phyloP scores from a whole-genome alignment of 192 early-diverging fungal genomes.

The Funneliformis mosseae region DNA sequence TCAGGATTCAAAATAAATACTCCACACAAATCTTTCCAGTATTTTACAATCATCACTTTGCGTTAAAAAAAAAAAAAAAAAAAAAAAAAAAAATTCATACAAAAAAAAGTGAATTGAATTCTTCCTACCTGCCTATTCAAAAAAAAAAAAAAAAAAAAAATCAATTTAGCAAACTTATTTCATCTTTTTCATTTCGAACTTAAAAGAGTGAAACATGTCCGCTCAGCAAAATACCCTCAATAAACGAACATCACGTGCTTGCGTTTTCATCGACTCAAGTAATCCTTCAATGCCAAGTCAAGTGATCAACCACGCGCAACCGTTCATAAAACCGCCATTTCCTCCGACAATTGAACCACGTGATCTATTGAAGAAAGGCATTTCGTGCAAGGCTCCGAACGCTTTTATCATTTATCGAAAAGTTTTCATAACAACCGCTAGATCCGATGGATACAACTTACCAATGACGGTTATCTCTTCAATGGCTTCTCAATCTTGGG shows the following conservation, averaged over 20 bases:
- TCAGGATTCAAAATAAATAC: too few relatives aligned
- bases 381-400: background rate
- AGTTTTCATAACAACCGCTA: background rate
- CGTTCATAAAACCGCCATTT: background rate
- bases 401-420: constrained; percentile 15
- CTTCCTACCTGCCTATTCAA: too few relatives aligned
- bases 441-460: background rate
- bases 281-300: background rate
- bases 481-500: constrained; percentile 14
- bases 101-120: too few relatives aligned
- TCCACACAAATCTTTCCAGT: too few relatives aligned
- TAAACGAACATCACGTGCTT: background rate
- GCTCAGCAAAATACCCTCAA: background rate
- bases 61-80: too few relatives aligned
- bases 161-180: too few relatives aligned
- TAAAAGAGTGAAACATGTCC: too few relatives aligned
- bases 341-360: background rate
- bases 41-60: too few relatives aligned
- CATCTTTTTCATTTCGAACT: too few relatives aligned
- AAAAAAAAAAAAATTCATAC: too few relatives aligned
- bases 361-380: background rate
- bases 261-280: background rate
- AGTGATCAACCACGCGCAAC: background rate
- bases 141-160: too few relatives aligned
- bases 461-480: constrained; percentile 20